Percentiles rank a stretch among this genome's conserved stretches.
phyloP scores from a whole-genome alignment of 352 stramenopile genomes.

The Plasmopara halstedii region DNA sequence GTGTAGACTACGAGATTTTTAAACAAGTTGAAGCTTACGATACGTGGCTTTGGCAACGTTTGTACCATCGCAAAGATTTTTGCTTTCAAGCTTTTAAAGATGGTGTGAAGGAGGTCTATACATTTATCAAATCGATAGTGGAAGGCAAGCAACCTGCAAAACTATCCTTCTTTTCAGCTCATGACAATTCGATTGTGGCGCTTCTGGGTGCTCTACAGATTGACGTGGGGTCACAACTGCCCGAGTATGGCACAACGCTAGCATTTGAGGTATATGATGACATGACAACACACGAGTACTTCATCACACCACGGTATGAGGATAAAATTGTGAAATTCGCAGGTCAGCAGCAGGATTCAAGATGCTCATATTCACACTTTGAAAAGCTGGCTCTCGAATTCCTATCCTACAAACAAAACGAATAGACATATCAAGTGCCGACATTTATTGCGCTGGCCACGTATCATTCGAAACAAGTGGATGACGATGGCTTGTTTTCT shows the following conservation, averaged over 20 bases:
- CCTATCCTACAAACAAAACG: constrained; percentile 13
- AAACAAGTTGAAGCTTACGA: constrained; percentile 56
- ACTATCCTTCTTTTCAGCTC: constrained; percentile 77
- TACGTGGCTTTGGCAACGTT: constrained; percentile 72
- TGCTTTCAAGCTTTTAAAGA: constrained; percentile 56
- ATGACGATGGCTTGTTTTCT: too few species aligned
- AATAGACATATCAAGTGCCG: background rate
- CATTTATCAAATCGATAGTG: constrained; percentile 42
- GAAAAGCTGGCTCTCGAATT: constrained; percentile 48
- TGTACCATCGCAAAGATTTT: constrained; percentile 58
- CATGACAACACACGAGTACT: constrained; percentile 31
- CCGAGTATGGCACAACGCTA: constrained; percentile 63
- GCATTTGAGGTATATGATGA: constrained; percentile 67
- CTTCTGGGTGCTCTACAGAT: constrained; percentile 64
- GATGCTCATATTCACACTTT: constrained; percentile 63
- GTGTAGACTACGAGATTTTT: constrained; percentile 56
- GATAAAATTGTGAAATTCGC: constrained; percentile 39
- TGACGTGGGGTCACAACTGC: constrained; percentile 42
- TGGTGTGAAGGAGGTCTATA: constrained; percentile 51
- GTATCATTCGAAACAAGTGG: constrained; percentile 35
- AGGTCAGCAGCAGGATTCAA: constrained; percentile 38
- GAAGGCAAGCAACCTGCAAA: constrained; percentile 27
- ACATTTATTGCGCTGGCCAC: constrained; percentile 24
- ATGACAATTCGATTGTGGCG: constrained; percentile 81
- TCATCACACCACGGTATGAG: constrained; percentile 56